Percentiles rank a stretch among this genome's conserved stretches.
These are phyloP conservation scores for Aspergillus sp. DNA, from an alignment of 2,329 filamentous ascomycete species.

Conservation along the genomic window DNA sequence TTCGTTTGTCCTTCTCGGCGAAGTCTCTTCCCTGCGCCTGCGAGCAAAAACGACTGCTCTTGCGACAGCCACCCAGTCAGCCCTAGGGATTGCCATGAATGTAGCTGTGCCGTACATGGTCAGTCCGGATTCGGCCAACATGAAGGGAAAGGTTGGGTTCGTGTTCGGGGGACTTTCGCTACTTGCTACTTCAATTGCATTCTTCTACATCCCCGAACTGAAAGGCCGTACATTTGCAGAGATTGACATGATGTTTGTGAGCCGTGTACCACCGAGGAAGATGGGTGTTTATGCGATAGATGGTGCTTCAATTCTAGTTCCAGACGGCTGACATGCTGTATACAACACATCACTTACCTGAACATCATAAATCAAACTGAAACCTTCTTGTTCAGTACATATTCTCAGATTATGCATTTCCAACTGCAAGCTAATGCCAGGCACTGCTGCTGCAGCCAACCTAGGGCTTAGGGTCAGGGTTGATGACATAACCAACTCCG, in stretches of 20 bases:
- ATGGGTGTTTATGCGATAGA: background rate
- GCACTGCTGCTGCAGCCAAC: background rate
- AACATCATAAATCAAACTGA: no score
- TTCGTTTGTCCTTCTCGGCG: constrained; percentile 9
- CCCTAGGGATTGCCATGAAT: constrained; percentile 39
- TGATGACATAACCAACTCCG: constrained; percentile 28
- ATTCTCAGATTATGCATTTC: background rate
- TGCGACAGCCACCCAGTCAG: constrained; percentile 38
- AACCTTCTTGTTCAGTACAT: background rate
- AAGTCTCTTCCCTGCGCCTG: constrained; percentile 31
- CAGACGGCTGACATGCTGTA: background rate
- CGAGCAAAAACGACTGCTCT: constrained; percentile 35
- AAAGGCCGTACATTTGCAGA: constrained; percentile 45
- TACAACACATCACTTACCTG: background rate
- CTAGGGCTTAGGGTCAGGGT: constrained; percentile 21
- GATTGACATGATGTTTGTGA: constrained; percentile 41
- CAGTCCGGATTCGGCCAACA: constrained; percentile 41
- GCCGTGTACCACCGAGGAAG: background rate
- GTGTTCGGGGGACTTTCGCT: constrained; percentile 34
- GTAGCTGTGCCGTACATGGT: constrained; percentile 50
- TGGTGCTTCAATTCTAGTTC: background rate
- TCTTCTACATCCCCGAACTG: constrained; percentile 50
- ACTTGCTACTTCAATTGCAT: constrained; percentile 32
- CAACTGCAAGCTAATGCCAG: no score
- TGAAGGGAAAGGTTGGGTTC: constrained; percentile 40